These are phyloP conservation scores for Populus hybrid DNA, from an alignment of 441 rosid genomes.

Conservation along the genomic window DNA sequence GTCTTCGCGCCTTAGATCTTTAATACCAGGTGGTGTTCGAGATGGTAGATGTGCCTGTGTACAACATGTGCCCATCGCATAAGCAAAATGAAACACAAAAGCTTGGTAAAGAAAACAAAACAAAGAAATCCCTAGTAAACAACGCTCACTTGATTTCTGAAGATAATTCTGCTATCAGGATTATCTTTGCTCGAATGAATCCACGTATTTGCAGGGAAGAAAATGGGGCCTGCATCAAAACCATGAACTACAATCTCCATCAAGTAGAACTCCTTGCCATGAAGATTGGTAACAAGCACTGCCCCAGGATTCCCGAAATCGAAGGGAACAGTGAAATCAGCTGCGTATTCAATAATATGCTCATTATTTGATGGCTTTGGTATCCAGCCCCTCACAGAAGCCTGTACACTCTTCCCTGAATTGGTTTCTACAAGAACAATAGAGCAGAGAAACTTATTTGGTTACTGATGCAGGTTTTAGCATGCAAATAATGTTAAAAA, in stretches of 20 bases:
- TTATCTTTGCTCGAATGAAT: slow-evolving; percentile 69
- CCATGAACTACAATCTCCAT: slow-evolving; percentile 63
- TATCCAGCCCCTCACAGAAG: slow-evolving; percentile 65
- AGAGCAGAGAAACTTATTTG: not conserved
- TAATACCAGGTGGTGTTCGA: slow-evolving; percentile 68
- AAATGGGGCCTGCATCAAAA: slow-evolving; percentile 52
- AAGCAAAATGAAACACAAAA: not conserved
- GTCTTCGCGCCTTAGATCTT: slow-evolving; percentile 71
- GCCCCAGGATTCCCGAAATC: slow-evolving; percentile 93
- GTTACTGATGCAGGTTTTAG: too few relatives aligned
- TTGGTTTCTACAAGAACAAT: slow-evolving; percentile 49
- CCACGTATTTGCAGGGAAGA: slow-evolving; percentile 84
- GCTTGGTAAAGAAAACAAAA: not conserved
- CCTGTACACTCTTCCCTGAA: slow-evolving; percentile 59
- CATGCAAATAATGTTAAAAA: not conserved
- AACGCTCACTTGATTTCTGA: slow-evolving; percentile 64
- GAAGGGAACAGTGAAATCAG: slow-evolving; percentile 59
- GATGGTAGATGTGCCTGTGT: slow-evolving; percentile 70
- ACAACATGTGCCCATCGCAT: slow-evolving; percentile 7
- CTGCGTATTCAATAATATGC: slow-evolving; percentile 59
- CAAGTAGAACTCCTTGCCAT: slow-evolving; percentile 68
- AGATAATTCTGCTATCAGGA: slow-evolving; percentile 77
- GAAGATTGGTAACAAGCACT: slow-evolving; percentile 69
- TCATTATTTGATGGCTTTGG: slow-evolving; percentile 50
- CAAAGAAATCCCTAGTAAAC: too few relatives aligned